phyloP scores from a whole-genome alignment of 2,329 filamentous ascomycete species.

The Chaetomium strumarium region DNA sequence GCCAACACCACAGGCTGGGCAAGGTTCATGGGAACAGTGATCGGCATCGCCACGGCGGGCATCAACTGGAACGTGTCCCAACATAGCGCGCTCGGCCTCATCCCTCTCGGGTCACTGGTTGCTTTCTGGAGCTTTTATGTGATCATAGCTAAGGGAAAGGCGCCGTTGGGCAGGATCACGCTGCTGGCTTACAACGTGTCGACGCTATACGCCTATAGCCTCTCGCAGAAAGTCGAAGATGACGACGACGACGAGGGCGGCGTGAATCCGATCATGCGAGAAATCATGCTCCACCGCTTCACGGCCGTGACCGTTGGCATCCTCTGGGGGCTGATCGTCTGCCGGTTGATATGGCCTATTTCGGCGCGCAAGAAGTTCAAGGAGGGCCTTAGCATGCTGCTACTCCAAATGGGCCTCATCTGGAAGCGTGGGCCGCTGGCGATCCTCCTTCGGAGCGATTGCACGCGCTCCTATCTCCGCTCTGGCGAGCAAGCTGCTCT shows the following conservation, averaged over 20 bases:
- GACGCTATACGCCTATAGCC: slow-evolving; percentile 86
- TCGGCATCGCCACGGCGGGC: slow-evolving; percentile 72
- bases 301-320: slow-evolving; percentile 81
- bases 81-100: slow-evolving; percentile 69
- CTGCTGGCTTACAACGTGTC: slow-evolving; percentile 95
- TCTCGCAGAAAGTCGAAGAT: slow-evolving; percentile 72
- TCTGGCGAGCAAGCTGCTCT: slow-evolving; percentile 83
- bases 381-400: slow-evolving; percentile 82
- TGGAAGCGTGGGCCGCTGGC: slow-evolving; percentile 92
- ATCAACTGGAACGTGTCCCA: slow-evolving; percentile 70
- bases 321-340: slow-evolving; percentile 87
- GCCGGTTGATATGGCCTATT: slow-evolving; percentile 87
- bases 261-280: slow-evolving; percentile 72
- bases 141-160: slow-evolving; percentile 76
- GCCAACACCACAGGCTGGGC: slow-evolving; percentile 88
- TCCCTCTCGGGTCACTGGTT: slow-evolving; percentile 75
- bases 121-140: slow-evolving; percentile 83
- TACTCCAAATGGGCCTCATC: slow-evolving; percentile 89
- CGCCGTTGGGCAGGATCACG: slow-evolving; percentile 87
- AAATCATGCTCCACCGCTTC: slow-evolving; percentile 84
- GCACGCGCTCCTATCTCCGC: slow-evolving; percentile 67
- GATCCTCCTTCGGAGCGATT: slow-evolving; percentile 57
- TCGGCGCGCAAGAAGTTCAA: slow-evolving; percentile 84
- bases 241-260: slow-evolving; percentile 88
- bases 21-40: slow-evolving; percentile 77